phyloP scores from a whole-genome alignment of 768 basidiomycete species.

The Tubosaeta sp. region DNA sequence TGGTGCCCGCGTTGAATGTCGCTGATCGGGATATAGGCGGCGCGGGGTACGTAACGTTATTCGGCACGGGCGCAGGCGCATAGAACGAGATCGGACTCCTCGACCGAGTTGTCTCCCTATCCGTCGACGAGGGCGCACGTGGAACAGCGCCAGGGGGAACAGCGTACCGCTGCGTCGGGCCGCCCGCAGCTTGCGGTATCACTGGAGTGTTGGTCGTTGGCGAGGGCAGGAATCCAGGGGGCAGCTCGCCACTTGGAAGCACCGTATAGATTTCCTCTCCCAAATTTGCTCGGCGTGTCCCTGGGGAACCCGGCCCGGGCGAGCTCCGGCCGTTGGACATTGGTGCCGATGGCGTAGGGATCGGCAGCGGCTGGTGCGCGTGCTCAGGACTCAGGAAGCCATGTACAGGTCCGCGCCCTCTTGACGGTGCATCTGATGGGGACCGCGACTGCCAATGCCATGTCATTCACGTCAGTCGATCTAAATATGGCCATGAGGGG shows the following conservation, averaged over 20 bases:
- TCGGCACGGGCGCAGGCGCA: constrained; percentile 23
- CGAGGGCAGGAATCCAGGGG: constrained; percentile 11
- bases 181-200: constrained; percentile 14
- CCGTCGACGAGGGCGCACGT: constrained; percentile 14
- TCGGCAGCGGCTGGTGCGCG: constrained; percentile 25
- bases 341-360: constrained; percentile 13
- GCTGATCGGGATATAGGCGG: constrained; percentile 28
- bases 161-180: constrained; percentile 10
- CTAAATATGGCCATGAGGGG: constrained; percentile 4
- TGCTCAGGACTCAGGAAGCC: constrained; percentile 31
- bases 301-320: constrained; percentile 13
- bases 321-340: constrained; percentile 9
- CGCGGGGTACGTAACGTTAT: constrained; percentile 23
- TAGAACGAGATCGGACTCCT: constrained; percentile 24
- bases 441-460: constrained; percentile 25
- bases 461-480: constrained; percentile 10
- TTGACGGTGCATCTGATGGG: constrained; percentile 31
- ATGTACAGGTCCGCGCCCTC: constrained; percentile 13
- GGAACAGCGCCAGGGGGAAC: not conserved
- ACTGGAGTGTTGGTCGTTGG: constrained; percentile 14
- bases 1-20: constrained; percentile 10
- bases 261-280: constrained; percentile 14
- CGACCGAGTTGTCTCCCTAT: constrained; percentile 17
- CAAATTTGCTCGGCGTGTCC: constrained; percentile 4
- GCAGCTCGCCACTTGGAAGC: constrained; percentile 7